Percentiles rank a stretch among this genome's conserved stretches.
phyloP scores from a whole-genome alignment of 2,329 filamentous ascomycete genomes.

The Xylaria multiplex region DNA sequence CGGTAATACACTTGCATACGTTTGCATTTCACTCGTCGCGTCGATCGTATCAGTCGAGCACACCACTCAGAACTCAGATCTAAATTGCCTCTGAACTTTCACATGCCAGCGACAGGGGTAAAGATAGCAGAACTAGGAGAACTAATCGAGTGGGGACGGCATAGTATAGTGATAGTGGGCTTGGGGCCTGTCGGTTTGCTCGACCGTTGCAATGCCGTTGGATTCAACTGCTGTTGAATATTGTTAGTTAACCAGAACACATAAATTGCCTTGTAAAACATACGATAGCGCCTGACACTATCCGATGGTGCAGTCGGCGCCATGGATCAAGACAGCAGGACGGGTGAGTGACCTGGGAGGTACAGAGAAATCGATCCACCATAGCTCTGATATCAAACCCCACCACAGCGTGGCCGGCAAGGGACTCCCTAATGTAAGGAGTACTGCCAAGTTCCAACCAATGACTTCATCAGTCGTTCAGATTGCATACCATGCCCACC shows the following conservation, averaged over 20 bases:
- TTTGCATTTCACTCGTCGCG: background rate
- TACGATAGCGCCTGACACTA: conserved; percentile 11
- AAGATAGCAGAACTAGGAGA: conserved; percentile 31
- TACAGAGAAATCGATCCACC: too few species aligned
- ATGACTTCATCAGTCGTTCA: conserved; percentile 38
- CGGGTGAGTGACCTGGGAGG: too few species aligned
- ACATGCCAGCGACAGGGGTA: conserved; percentile 37
- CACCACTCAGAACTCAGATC: background rate
- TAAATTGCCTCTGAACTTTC: conserved; percentile 27
- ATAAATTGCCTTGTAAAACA: conserved; percentile 10
- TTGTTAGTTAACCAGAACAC: conserved; percentile 5
- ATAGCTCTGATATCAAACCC: conserved; percentile 19
- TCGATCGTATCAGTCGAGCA: background rate
- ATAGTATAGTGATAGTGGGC: too few species aligned
- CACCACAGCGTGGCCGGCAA: conserved; percentile 27
- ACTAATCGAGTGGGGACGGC: conserved; percentile 10
- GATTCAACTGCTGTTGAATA: background rate
- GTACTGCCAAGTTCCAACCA: conserved; percentile 20
- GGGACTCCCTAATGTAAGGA: conserved; percentile 4
- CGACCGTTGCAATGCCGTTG: background rate
- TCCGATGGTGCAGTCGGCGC: too few species aligned
- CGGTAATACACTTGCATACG: background rate
- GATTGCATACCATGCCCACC: conserved; percentile 25
- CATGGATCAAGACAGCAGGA: too few species aligned
- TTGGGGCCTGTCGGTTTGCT: background rate